These are phyloP conservation scores for Ciborinia camelliae DNA, from an alignment of 2,329 filamentous ascomycete species.

Conservation along the genomic window DNA sequence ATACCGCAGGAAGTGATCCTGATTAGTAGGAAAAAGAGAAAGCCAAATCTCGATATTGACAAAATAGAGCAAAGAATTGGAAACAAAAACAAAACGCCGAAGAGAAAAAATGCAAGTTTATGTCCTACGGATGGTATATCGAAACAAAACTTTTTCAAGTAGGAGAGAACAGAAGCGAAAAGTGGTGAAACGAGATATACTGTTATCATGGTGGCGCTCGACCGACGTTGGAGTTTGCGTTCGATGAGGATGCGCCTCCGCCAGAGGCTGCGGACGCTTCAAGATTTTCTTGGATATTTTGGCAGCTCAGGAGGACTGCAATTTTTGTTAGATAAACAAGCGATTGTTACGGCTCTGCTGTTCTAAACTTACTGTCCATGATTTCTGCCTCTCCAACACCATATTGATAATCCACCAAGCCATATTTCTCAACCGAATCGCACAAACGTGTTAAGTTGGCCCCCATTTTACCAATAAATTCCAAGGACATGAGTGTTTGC, in stretches of 20 bases:
- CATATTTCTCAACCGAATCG: conserved; percentile 82
- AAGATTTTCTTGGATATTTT: conserved; percentile 49
- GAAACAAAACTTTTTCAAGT: conserved; percentile 2
- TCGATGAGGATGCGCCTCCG: conserved; percentile 13
- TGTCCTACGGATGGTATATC: conserved; percentile 12
- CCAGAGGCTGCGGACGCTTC: conserved; percentile 25
- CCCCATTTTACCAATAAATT: conserved; percentile 73
- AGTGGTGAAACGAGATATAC: neutral
- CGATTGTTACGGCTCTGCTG: neutral
- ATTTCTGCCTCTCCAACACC: conserved; percentile 96
- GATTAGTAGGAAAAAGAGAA: conserved; percentile 5
- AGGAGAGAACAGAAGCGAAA: conserved; percentile 2
- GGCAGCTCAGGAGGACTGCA: conserved; percentile 50
- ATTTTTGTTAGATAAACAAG: neutral
- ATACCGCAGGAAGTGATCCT: neutral
- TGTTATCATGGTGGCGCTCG: conserved; percentile 31
- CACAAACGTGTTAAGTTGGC: conserved; percentile 78
- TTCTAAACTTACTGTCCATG: conserved; percentile 41
- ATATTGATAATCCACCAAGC: conserved; percentile 96
- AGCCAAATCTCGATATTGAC: neutral
- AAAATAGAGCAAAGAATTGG: neutral
- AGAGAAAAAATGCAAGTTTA: conserved; percentile 2
- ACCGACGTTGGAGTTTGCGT: conserved; percentile 22
- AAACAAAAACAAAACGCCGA: neutral
- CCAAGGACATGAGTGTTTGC: conserved; percentile 63